phyloP scores from a whole-genome alignment of 352 stramenopile species.

The Pythium apleroticum region DNA sequence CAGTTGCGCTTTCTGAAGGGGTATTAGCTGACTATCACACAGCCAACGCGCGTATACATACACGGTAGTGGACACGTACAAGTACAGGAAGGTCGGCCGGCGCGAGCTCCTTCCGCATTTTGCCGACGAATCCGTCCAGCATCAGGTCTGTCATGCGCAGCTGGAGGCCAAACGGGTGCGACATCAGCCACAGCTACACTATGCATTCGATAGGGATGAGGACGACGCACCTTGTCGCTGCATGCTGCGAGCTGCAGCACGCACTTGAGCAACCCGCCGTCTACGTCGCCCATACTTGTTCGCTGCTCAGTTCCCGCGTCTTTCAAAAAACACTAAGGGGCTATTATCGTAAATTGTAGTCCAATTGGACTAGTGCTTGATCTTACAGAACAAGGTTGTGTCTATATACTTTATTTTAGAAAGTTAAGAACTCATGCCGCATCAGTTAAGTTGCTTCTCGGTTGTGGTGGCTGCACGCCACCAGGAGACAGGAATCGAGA shows the following conservation, averaged over 20 bases:
- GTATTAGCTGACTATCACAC: too few relatives aligned
- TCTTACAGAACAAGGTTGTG: too few relatives aligned
- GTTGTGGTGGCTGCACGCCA: constrained; percentile 20
- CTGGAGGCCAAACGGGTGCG: constrained; percentile 25
- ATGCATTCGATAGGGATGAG: not conserved
- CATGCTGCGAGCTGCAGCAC: constrained; percentile 72
- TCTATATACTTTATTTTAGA: not conserved
- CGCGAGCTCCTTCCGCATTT: constrained; percentile 24
- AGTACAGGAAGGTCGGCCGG: constrained; percentile 49
- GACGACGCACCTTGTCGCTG: constrained; percentile 59
- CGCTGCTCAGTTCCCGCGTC: not conserved
- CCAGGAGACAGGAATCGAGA: not conserved
- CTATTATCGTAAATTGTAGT: constrained; percentile 1
- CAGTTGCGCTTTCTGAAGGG: constrained; percentile 51
- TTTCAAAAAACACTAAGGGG: not conserved
- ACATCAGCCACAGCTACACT: not conserved
- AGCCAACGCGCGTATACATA: too few relatives aligned
- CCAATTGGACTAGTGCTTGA: too few relatives aligned
- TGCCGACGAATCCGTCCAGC: constrained; percentile 36
- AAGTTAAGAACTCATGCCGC: constrained; percentile 4
- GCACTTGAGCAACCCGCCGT: constrained; percentile 69
- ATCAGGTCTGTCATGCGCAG: constrained; percentile 55
- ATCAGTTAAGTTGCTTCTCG: not conserved
- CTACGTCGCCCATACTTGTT: constrained; percentile 45
- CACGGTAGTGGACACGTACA: constrained; percentile 17